A percentile compares a stretch with the other conserved stretches of the same genome.
These are phyloP conservation scores for Emericellopsis atlantica DNA, from an alignment of 2,329 filamentous ascomycete species.

Conservation along the genomic window DNA sequence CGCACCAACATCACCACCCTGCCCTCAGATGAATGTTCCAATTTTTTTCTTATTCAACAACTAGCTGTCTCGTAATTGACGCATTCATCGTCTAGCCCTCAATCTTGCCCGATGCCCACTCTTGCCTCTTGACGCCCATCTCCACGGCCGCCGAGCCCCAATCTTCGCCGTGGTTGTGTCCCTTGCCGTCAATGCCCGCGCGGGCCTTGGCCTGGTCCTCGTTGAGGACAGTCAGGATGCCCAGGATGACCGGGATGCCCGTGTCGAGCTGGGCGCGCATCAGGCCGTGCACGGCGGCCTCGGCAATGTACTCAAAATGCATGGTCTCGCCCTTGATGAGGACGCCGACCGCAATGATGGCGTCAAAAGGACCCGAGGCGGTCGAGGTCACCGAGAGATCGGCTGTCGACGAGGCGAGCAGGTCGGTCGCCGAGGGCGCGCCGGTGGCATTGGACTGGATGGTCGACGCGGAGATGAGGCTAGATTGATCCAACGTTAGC, in stretches of 20 bases:
- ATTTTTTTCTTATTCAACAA: not conserved
- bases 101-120: slow-evolving; percentile 63
- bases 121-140: slow-evolving; percentile 75
- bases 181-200: slow-evolving; percentile 54
- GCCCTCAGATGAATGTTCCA: too few relatives aligned
- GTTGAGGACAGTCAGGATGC: slow-evolving; percentile 74
- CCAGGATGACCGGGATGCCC: slow-evolving; percentile 83
- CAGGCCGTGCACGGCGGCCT: slow-evolving; percentile 78
- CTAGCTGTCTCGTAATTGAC: not conserved
- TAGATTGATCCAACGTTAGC: slow-evolving; percentile 21
- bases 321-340: slow-evolving; percentile 98
- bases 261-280: slow-evolving; percentile 91
- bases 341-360: slow-evolving; percentile 88
- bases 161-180: slow-evolving; percentile 92
- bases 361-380: slow-evolving; percentile 64
- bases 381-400: slow-evolving; percentile 46
- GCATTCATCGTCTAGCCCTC: slow-evolving; percentile 19
- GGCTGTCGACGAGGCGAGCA: slow-evolving; percentile 55
- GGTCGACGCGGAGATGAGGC: slow-evolving; percentile 75
- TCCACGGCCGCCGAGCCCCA: slow-evolving; percentile 94
- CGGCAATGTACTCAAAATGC: slow-evolving; percentile 98
- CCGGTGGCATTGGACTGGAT: slow-evolving; percentile 60
- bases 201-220: slow-evolving; percentile 81
- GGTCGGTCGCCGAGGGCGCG: slow-evolving; percentile 58
- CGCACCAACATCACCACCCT: too few relatives aligned